Evolutionary conservation across 768 basidiomycete species (phyloP).

Genomic region (Russula foetens): DNA sequence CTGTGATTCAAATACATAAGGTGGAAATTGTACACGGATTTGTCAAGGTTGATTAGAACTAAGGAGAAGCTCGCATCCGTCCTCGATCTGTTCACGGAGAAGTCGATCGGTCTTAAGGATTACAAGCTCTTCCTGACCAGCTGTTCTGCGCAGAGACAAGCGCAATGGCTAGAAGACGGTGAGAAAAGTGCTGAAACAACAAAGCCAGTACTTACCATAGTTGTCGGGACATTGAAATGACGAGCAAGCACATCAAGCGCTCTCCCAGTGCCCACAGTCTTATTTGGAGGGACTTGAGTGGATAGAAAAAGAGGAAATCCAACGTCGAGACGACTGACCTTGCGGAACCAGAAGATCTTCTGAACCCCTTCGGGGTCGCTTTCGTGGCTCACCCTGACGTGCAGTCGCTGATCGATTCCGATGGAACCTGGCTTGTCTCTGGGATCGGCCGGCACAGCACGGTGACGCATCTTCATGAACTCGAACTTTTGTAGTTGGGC

Average conservation of each 20-base stretch:
- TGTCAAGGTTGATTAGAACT: neutral
- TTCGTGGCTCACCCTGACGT: slow-evolving; percentile 38
- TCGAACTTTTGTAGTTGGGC: slow-evolving; percentile 50
- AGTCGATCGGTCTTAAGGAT: slow-evolving; percentile 41
- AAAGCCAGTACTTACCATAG: neutral
- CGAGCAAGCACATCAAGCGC: slow-evolving; percentile 48
- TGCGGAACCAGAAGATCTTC: slow-evolving; percentile 60
- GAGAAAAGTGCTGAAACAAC: slow-evolving; percentile 23
- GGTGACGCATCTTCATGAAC: slow-evolving; percentile 69
- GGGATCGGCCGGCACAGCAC: slow-evolving; percentile 54
- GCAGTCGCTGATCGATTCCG: slow-evolving; percentile 48
- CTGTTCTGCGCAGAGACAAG: slow-evolving; percentile 26
- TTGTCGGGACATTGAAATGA: slow-evolving; percentile 30
- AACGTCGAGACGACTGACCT: slow-evolving; percentile 37
- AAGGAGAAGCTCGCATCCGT: slow-evolving; percentile 34
- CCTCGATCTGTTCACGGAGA: slow-evolving; percentile 44
- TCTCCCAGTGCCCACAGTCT: slow-evolving; percentile 52
- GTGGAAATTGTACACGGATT: no score
- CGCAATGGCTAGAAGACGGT: slow-evolving; percentile 32
- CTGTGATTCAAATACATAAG: neutral
- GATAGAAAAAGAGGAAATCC: neutral
- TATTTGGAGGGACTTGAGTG: neutral
- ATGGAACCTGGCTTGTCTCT: slow-evolving; percentile 42
- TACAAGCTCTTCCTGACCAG: slow-evolving; percentile 23
- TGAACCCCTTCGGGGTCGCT: slow-evolving; percentile 30